These are phyloP conservation scores for Cryomyces antarcticus DNA, from an alignment of 495 filamentous ascomycete genomes.

Conservation along the genomic window DNA sequence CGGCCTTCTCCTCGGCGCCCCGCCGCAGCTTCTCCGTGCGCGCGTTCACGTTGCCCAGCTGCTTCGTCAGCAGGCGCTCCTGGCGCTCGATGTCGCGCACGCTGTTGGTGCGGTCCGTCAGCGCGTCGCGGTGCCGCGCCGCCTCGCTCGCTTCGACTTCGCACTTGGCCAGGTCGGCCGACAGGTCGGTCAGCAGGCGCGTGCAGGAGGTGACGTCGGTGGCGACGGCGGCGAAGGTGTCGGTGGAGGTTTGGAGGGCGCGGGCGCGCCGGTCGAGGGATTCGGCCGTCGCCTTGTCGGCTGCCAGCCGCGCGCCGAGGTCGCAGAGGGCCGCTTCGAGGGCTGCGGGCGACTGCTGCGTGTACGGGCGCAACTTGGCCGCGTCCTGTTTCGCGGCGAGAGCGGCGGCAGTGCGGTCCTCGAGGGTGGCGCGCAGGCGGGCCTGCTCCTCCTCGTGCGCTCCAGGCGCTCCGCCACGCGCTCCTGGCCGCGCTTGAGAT, in stretches of 20 bases:
- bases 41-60: conserved; percentile 64
- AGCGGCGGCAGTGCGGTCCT: conserved; percentile 54
- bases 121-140: conserved; percentile 59
- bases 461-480: conserved; percentile 60
- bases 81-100: conserved; percentile 79
- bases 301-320: conserved; percentile 49
- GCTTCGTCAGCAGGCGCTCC: conserved; percentile 63
- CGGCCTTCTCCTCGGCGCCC: conserved; percentile 60
- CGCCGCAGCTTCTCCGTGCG: conserved; percentile 63
- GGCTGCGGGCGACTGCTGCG: conserved; percentile 63
- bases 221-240: conserved; percentile 67
- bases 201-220: conserved; percentile 70
- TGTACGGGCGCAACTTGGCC: conserved; percentile 76
- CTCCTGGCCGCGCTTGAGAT: conserved; percentile 57
- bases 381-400: conserved; percentile 49
- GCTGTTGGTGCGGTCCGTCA: conserved; percentile 69
- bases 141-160: conserved; percentile 72
- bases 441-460: conserved; percentile 47
- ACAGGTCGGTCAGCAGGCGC: conserved; percentile 74
- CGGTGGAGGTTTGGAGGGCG: conserved; percentile 77
- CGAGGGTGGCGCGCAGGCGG: conserved; percentile 46
- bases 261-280: conserved; percentile 63
- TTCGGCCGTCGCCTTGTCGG: conserved; percentile 70
- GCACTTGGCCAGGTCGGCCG: conserved; percentile 63
- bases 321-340: conserved; percentile 68